Evolutionary conservation across 768 basidiomycete genomes (phyloP).

Genomic region (Rhodotorula paludigena): DNA sequence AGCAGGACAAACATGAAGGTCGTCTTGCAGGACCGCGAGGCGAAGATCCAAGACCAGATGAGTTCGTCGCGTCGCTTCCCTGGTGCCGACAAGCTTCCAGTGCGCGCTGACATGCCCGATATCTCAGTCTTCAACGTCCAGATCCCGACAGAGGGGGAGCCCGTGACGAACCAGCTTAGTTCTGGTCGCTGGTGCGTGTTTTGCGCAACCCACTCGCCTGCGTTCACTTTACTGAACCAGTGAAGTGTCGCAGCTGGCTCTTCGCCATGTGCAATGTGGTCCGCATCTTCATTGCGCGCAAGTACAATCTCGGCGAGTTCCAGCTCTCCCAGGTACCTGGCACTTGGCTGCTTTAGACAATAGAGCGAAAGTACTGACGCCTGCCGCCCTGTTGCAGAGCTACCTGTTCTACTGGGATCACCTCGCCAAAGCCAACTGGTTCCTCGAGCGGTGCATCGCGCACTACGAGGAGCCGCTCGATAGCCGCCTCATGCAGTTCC

Average conservation of each 20-base stretch:
- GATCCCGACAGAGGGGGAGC: conserved; percentile 8
- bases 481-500: conserved; percentile 54
- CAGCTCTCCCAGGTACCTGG: conserved; percentile 60
- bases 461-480: conserved; percentile 67
- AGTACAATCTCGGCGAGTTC: conserved; percentile 76
- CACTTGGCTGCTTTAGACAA: no score
- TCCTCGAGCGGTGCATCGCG: conserved; percentile 79
- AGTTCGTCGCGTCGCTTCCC: not conserved
- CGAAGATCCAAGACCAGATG: conserved; percentile 25
- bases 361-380: no score
- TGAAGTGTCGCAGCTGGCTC: conserved; percentile 12
- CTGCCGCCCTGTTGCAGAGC: conserved; percentile 37
- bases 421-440: conserved; percentile 61
- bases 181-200: conserved; percentile 20
- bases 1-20: conserved; percentile 7
- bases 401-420: conserved; percentile 90
- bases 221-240: no score
- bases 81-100: no score
- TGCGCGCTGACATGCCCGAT: no score
- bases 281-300: conserved; percentile 41
- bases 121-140: conserved; percentile 12
- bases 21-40: conserved; percentile 5
- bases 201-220: no score
- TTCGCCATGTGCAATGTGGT: conserved; percentile 16
- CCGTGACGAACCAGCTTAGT: conserved; percentile 23